phyloP scores from a whole-genome alignment of 805 yeast species.

The Metschnikowia corniflorae region DNA sequence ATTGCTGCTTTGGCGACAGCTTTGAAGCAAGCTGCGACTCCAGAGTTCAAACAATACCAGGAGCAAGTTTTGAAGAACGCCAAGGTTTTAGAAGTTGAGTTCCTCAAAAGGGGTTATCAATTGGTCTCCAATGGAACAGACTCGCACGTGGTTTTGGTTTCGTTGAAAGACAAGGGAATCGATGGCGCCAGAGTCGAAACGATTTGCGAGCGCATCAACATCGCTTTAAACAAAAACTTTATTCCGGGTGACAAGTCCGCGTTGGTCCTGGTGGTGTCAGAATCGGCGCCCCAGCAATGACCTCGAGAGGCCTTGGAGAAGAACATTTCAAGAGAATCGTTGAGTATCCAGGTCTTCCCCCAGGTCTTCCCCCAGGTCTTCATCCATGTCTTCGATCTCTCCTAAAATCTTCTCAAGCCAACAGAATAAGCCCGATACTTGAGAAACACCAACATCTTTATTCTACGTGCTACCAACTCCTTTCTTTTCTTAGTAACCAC shows the following conservation, averaged over 20 bases:
- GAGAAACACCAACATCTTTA: no score
- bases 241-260: slow-evolving; percentile 98
- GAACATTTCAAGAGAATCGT: slow-evolving; percentile 81
- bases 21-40: slow-evolving; percentile 85
- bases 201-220: slow-evolving; percentile 89
- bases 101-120: slow-evolving; percentile 68
- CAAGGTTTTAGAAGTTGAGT: slow-evolving; percentile 70
- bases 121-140: slow-evolving; percentile 95
- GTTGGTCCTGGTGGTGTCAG: slow-evolving; percentile 96
- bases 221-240: slow-evolving; percentile 95
- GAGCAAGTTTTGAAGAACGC: slow-evolving; percentile 86
- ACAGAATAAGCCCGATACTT: no score
- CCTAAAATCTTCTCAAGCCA: no score
- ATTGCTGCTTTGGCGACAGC: slow-evolving; percentile 97
- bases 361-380: no score
- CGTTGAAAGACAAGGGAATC: slow-evolving; percentile 81
- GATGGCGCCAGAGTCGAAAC: slow-evolving; percentile 98
- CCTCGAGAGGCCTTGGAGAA: slow-evolving; percentile 93
- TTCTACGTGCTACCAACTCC: no score
- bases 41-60: slow-evolving; percentile 91
- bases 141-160: slow-evolving; percentile 91
- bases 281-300: slow-evolving; percentile 98
- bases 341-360: no score
- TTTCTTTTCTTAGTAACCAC: no score
- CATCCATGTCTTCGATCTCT: no score